Evolutionary conservation across 371 early-diverging fungal genomes (phyloP).

Genomic region (Mucor lusitanicus): DNA sequence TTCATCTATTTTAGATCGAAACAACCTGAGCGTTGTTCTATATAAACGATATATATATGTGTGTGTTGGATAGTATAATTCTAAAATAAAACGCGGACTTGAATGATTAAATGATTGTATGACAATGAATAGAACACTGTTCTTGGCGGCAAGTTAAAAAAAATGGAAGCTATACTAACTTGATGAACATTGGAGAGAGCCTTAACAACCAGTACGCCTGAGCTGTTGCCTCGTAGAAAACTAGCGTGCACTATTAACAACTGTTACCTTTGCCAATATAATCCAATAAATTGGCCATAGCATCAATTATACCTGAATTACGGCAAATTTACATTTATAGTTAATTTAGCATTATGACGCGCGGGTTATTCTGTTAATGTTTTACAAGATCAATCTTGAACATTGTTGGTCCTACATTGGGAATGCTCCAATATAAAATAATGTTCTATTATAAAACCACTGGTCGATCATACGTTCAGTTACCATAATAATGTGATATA

Average conservation of each 20-base stretch:
- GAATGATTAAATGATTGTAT: conserved; percentile 1
- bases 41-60: not conserved
- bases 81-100: conserved; percentile 4
- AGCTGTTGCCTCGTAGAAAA: not conserved
- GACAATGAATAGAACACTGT: conserved; percentile 1
- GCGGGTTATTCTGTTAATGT: conserved; percentile 4
- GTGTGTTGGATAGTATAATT: not conserved
- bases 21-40: not conserved
- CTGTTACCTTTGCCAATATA: not conserved
- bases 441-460: conserved; percentile 9
- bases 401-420: conserved; percentile 10
- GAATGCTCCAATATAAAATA: conserved; percentile 6
- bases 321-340: not conserved
- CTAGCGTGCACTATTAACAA: not conserved
- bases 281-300: not conserved
- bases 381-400: conserved; percentile 19
- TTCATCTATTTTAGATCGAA: conserved; percentile 3
- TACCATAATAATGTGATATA: not conserved
- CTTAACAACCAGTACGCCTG: not conserved
- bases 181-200: not conserved
- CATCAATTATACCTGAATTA: not conserved
- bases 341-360: conserved; percentile 1
- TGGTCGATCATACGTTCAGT: conserved; percentile 15
- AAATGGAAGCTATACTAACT: not conserved
- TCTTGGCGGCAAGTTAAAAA: conserved; percentile 1